phyloP scores from a whole-genome alignment of 192 early-diverging fungal genomes.

The Chytriomyces sp. region DNA sequence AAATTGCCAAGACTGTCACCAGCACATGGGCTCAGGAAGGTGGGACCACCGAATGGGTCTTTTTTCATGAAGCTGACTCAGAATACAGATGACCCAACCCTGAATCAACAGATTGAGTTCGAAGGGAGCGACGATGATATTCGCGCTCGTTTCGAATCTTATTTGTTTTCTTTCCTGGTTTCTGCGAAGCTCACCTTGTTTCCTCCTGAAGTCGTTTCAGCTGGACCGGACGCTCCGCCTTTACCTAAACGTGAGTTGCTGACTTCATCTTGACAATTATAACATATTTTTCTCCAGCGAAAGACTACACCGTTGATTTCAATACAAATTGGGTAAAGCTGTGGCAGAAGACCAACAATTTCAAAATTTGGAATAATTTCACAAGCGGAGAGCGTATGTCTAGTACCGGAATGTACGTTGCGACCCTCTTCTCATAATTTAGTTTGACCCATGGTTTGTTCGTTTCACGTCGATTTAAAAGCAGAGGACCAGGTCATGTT shows the following conservation, averaged over 20 bases:
- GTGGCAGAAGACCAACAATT: slow-evolving; percentile 71
- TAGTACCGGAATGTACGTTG: slow-evolving; percentile 37
- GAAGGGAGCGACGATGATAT: slow-evolving; percentile 79
- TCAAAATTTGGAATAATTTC: slow-evolving; percentile 62
- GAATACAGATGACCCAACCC: slow-evolving; percentile 44
- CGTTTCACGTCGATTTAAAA: slow-evolving; percentile 36
- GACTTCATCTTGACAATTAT: background rate
- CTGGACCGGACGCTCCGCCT: slow-evolving; percentile 21
- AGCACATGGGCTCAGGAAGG: slow-evolving; percentile 59
- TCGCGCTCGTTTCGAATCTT: slow-evolving; percentile 73
- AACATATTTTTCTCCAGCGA: slow-evolving; percentile 19
- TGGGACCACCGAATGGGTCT: slow-evolving; percentile 10
- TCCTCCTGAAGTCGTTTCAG: slow-evolving; percentile 22
- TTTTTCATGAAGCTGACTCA: slow-evolving; percentile 15
- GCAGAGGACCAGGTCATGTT: slow-evolving; percentile 31
- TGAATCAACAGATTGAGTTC: slow-evolving; percentile 66
- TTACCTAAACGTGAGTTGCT: background rate
- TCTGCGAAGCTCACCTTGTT: slow-evolving; percentile 60
- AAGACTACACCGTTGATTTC: slow-evolving; percentile 68
- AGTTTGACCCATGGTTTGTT: background rate
- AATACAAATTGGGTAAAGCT: slow-evolving; percentile 61
- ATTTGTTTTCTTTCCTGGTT: slow-evolving; percentile 67
- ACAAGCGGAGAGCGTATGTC: slow-evolving; percentile 53
- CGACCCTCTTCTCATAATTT: background rate
- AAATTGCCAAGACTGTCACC: slow-evolving; percentile 68